These are phyloP conservation scores for Diplodia intermedia DNA, from an alignment of 2,329 filamentous ascomycete species.

Conservation along the genomic window DNA sequence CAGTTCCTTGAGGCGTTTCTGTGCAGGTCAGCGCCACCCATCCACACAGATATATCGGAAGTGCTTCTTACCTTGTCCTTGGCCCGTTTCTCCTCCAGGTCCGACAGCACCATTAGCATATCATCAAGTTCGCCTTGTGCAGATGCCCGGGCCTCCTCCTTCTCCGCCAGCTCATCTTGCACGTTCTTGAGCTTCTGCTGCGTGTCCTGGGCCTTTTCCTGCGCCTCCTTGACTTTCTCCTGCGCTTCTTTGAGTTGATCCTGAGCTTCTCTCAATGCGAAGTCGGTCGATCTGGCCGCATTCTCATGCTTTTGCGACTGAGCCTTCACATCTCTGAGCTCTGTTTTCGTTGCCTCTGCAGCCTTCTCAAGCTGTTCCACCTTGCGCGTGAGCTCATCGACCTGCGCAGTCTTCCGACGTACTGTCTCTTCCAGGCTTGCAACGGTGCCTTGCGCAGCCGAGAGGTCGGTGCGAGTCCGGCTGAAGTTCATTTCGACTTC, in stretches of 20 bases:
- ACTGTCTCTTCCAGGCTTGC: conserved; percentile 38
- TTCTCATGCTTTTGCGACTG: conserved; percentile 31
- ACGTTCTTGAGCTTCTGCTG: conserved; percentile 38
- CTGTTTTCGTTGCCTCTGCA: conserved; percentile 33
- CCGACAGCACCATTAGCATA: conserved; percentile 56
- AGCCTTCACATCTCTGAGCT: conserved; percentile 35
- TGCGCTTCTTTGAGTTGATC: conserved; percentile 33
- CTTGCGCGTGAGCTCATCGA: conserved; percentile 32
- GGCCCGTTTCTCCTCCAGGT: conserved; percentile 55
- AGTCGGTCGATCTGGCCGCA: conserved; percentile 13
- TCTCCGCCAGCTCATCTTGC: conserved; percentile 43
- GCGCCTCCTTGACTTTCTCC: conserved; percentile 40
- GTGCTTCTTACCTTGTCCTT: conserved; percentile 46
- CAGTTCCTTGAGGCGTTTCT: conserved; percentile 57
- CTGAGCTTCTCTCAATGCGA: conserved; percentile 38
- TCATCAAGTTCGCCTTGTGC: conserved; percentile 56
- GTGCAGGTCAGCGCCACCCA: conserved; percentile 36
- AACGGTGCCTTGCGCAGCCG: conserved; percentile 20
- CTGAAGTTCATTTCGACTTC: conserved; percentile 30
- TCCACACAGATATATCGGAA: neutral
- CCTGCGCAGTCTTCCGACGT: conserved; percentile 27
- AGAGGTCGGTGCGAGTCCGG: conserved; percentile 7
- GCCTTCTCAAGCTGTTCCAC: conserved; percentile 31
- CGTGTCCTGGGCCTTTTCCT: conserved; percentile 37
- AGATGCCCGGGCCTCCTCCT: conserved; percentile 47